Base-by-base conservation (phyloP, 75 land plant species). In the Cunninghamia lanceolata region DNA sequence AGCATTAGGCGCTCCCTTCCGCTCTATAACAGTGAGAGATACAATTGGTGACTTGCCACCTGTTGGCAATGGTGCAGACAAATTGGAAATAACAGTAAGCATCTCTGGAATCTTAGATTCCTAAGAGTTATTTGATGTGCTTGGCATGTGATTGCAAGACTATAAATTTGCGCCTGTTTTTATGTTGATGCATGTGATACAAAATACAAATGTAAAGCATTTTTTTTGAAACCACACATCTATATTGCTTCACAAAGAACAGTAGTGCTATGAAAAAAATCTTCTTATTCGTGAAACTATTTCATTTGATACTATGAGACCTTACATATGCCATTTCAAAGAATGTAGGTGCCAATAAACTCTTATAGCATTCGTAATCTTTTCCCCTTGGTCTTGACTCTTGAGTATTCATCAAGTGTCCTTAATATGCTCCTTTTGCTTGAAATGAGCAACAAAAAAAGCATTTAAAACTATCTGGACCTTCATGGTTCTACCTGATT, bases 1-100 rank as follows among this genome's bases (percentile, higher is more conserved):
- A 53, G 89, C 94, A 50, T 63, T 63, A 63, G 99, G 99, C 52
- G 99, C 99, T 30, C 97, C 99, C 52, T 95, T 98, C 68, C 90
- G 99, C 32, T 85, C 99, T 11, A 93, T 98, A 7, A 98, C 99
- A 59, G 99, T 98, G 8, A 93, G 96, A 87, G 99, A 98, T 84
- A 96, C 99, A 36, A 98, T 98, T 84, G 99, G 93, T 15, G 99
- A 98, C 86, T 95, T 98, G 21, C 99, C 99, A 42, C 88, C 90
- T 40, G 99, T 98, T 80, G 91, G 82, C 35, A 98, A 98, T 93
- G 99, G 99, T 46, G 97, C 99, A 68, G 91, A 92, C 42, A 89
- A 87, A 70, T 82, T 83, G 28, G 88, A 80, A 30, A 85, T 91
- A 42, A 89, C 90, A 83, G 98, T 94, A 84, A 89, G 94, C 84